A percentile compares a stretch with the other conserved stretches of the same genome.
These are phyloP conservation scores for Hordeum marinum DNA, from an alignment of 176 grass and related monocot species.

Conservation along the genomic window DNA sequence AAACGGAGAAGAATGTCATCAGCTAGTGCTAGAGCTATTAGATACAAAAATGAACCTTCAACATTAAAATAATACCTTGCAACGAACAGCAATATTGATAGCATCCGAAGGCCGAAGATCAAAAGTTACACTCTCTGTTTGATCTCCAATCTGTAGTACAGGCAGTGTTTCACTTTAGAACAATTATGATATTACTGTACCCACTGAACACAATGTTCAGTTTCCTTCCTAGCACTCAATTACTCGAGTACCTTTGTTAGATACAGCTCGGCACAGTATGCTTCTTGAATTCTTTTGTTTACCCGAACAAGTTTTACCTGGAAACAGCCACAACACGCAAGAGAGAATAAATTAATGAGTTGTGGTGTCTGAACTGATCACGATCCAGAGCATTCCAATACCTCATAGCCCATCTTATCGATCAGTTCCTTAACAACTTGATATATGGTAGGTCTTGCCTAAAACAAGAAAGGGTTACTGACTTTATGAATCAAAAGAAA, in stretches of 20 bases:
- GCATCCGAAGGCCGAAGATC: slow-evolving; percentile 94
- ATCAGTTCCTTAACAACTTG: slow-evolving; percentile 87
- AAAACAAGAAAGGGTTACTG: slow-evolving; percentile 15
- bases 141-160: slow-evolving; percentile 56
- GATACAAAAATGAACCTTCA: background rate
- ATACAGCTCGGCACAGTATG: slow-evolving; percentile 85
- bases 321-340: background rate
- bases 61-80: slow-evolving; percentile 59
- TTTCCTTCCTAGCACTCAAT: background rate
- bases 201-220: slow-evolving; percentile 10
- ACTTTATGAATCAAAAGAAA: background rate
- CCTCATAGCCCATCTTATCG: slow-evolving; percentile 80
- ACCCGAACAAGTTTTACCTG: slow-evolving; percentile 85
- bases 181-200: background rate
- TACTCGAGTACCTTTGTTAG: slow-evolving; percentile 57
- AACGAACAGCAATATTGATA: slow-evolving; percentile 93
- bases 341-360: background rate
- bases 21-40: background rate
- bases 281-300: slow-evolving; percentile 90
- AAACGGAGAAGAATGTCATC: background rate
- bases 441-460: slow-evolving; percentile 92
- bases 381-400: slow-evolving; percentile 18
- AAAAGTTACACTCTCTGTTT: slow-evolving; percentile 59
- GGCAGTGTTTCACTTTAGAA: slow-evolving; percentile 15
- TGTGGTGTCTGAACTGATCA: background rate